Evolutionary conservation across 2,329 filamentous ascomycete genomes (phyloP), one percentile per base, ranked within the genome.

Genomic region (Penicillium carneum): DNA sequence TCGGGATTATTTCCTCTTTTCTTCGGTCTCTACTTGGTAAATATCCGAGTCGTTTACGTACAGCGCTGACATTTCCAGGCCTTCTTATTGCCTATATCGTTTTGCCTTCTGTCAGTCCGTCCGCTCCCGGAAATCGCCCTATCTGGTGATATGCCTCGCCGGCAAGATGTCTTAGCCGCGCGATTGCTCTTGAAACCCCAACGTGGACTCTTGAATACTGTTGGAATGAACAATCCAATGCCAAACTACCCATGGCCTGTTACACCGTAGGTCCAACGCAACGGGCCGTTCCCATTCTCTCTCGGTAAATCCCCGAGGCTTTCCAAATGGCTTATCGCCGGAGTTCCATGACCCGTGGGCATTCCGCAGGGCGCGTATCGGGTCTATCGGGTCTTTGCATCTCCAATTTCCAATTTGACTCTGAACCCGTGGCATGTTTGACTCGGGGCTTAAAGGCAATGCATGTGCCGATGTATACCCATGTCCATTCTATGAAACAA

Each of bases 211-310:
- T 14, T 16, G 6, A 5, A 5, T 16, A 20, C 6, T 45, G 26
- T 14, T 36, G 12, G 34, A 7, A 3, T 16, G 14, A 2, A 9
- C 34, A 38, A 18, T 47, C n/a, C 26, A 34, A n/a, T 49, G 38
- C 47, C 16, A 36, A 8, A 29, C 23, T 29, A n/a, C 12, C 36
- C n/a, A 39, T 39, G 38, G 4, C 5, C 23, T 33, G 36, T 52
- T 46, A 47, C 52, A 47, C 41, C 11, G 11, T 26, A 46, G 31
- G 41, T 38, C 41, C 31, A 55, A 54, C 50, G 41, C 41, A 34
- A 45, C 51, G 43, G 53, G 43, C 53, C 53, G 53, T 56, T 56
- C 53, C 53, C 43, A 39, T 49, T 56, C 52, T 55, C 41, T 38
- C 16, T 48, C 42, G 23, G 42, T 31, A 29, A 29, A 48, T 47